These are phyloP conservation scores for Xylariomycetidae sp. DNA, from an alignment of 2,329 filamentous ascomycete species.

Conservation along the genomic window DNA sequence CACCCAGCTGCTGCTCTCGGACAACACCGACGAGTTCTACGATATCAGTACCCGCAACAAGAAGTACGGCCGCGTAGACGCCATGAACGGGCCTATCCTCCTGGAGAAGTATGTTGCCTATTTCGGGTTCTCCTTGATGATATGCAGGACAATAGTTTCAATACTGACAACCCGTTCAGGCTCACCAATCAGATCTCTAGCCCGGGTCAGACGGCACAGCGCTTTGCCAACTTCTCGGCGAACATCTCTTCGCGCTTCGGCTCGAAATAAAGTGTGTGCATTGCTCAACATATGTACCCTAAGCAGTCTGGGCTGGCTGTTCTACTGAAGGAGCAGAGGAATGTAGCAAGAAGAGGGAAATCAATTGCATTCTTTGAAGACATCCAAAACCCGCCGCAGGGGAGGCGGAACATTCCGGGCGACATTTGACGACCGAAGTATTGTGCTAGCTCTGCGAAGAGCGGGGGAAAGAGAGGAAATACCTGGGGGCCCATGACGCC, in stretches of 20 bases:
- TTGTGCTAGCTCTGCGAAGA: too few species aligned
- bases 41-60: conserved; percentile 84
- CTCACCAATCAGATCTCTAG: conserved; percentile 58
- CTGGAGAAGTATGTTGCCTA: conserved; percentile 73
- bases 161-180: conserved; percentile 34
- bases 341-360: too few species aligned
- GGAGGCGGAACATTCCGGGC: too few species aligned
- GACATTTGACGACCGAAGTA: too few species aligned
- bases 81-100: conserved; percentile 78
- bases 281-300: neutral
- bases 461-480: too few species aligned
- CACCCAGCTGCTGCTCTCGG: conserved; percentile 75
- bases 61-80: conserved; percentile 90
- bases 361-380: too few species aligned
- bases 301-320: too few species aligned
- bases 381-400: too few species aligned
- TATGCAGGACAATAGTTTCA: neutral
- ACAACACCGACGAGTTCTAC: conserved; percentile 96
- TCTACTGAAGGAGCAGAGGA: too few species aligned
- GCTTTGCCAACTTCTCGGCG: conserved; percentile 66
- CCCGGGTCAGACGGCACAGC: conserved; percentile 54
- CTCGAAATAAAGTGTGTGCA: conserved; percentile 40
- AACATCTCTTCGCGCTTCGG: conserved; percentile 70
- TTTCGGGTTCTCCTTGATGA: conserved; percentile 2
- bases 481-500: too few species aligned